Evolutionary conservation across 768 basidiomycete genomes (phyloP), one percentile per base, ranked within the genome.

Genomic region (Hortiboletus campestris): DNA sequence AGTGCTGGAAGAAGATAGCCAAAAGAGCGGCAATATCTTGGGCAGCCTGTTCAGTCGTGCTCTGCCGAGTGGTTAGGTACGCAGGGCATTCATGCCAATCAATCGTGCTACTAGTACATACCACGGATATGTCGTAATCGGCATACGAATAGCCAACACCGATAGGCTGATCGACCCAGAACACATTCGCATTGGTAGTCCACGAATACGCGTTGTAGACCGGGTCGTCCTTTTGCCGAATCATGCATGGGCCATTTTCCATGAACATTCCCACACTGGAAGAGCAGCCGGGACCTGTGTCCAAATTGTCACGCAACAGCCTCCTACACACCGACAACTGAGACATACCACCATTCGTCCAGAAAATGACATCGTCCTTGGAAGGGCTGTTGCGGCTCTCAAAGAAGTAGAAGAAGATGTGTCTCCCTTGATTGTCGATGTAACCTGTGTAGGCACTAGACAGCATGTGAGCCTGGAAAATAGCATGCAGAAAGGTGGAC

Each of bases 351-450:
- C 79, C 80, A 57, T 78, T 76, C 13, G 72, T 76, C 76, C 75
- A 77, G 63, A 84, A 79, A 6, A 84, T 80, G 4, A 85, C 78
- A 61, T 84, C 65, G 75, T 83, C 82, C 63, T 72, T 76, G 16
- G 71, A 76, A 28, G 84, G 84, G 60, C 81, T 70, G 42, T 75
- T 74, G 58, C 87, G 72, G 57, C 82, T 84, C 69, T 88, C 84
- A 67, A 88, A 88, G 73, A 88, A 88, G 67, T 86, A 86, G 74
- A 88, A 87, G 69, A 85, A 85, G 48, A 85, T 52, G 58, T 85
- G 84, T 56, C 83, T 79, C 17, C 81, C 81, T 63, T 81, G 75
- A 42, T 83, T 76, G 51, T 86, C 85, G 45, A 86, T 84, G 59
- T 86, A 86, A 11, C 85, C 85, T 0, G 84, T 84, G 63, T 82